phyloP scores from a whole-genome alignment of 2,329 filamentous ascomycete species.

The Fusarium sp. region DNA sequence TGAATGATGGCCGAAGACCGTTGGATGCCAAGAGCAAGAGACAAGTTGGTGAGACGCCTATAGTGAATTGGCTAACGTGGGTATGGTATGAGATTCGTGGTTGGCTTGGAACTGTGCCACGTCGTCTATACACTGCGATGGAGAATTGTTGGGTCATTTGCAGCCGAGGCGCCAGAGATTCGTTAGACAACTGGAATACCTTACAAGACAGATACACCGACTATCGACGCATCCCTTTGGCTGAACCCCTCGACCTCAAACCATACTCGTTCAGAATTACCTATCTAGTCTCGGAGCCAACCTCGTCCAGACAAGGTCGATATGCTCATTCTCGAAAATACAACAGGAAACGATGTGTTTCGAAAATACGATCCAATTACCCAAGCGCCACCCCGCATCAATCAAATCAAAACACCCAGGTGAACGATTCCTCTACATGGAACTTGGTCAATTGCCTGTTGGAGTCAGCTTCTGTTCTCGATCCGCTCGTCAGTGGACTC shows the following conservation, averaged over 20 bases:
- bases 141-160: no score
- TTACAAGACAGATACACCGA: no score
- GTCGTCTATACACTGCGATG: no score
- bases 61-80: slow-evolving; percentile 14
- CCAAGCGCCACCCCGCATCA: no score
- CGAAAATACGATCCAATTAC: no score
- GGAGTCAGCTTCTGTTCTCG: slow-evolving; percentile 18
- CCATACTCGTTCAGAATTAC: not conserved
- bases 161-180: no score
- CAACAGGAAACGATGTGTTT: no score
- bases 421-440: slow-evolving; percentile 75
- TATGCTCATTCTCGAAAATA: not conserved
- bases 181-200: no score
- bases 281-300: slow-evolving; percentile 1
- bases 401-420: slow-evolving; percentile 70
- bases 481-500: slow-evolving; percentile 40
- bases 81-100: no score
- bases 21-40: not conserved
- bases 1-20: not conserved
- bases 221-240: no score
- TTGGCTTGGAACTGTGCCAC: not conserved
- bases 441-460: slow-evolving; percentile 66
- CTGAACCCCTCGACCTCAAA: no score
- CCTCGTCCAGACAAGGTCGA: not conserved
- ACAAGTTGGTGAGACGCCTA: not conserved